Evolutionary conservation across 2,329 filamentous ascomycete genomes (phyloP), one percentile per base, ranked within the genome.

Genomic region (Colletotrichum chrysophilum): DNA sequence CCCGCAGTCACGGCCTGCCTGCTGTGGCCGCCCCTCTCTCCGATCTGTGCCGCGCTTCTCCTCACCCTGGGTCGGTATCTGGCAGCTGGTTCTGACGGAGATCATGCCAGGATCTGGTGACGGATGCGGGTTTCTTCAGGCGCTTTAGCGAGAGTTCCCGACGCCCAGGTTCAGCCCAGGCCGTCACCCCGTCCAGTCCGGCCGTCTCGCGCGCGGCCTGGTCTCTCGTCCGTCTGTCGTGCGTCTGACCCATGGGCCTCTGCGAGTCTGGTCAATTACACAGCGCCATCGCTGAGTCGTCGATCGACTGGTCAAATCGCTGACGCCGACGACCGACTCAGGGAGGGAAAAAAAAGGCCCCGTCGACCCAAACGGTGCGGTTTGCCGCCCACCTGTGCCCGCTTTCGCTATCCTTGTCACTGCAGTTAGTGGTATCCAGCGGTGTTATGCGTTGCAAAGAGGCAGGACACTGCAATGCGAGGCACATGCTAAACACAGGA

Each of bases 101-200:
- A 76, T 69, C 74, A 69, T 73, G 70, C 70, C 74, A 75, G 74
- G 70, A 75, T 75, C 74, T 74, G 74, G 48, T 75, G 74, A 74
- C 64, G 74, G 74, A 65, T 61, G 56, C 70, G 74, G 70, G 30
- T 64, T 65, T 73, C 70, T 36, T 73, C 70, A 65, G 43, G 58
- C 70, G 73, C 73, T 26, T 73, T 62, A 76, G 74, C 74, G 70
- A 76, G 64, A 76, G 65, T 73, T 76, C 65, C 74, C 74, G 74
- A 69, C 56, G 65, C 70, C 70, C 74, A 76, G 70, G 74, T 69
- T 76, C 73, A 73, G 70, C 70, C 70, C 43, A 69, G 64, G 43
- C 43, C 43, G 43, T 48, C 43, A 48, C 43, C 43, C 69, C 73
- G 28, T 74, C 66, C 71, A 64, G 38, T 60, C 55, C 26, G 60